phyloP scores from a whole-genome alignment of 148 eudicot genomes.

The Rhododendron vialii region DNA sequence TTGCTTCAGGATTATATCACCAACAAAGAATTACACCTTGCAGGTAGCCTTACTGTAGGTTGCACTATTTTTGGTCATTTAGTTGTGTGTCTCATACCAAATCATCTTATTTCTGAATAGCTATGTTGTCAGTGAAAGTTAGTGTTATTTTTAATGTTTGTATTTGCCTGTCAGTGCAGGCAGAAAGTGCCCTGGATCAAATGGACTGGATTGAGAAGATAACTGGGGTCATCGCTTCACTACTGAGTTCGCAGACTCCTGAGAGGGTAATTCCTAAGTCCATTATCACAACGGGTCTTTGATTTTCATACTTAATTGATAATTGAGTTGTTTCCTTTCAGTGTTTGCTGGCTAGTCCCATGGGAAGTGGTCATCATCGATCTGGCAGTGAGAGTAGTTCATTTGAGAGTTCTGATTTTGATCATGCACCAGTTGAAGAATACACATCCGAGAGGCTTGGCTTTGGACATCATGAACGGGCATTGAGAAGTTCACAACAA shows the following conservation, averaged over 20 bases:
- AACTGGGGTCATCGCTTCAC: conserved; percentile 95
- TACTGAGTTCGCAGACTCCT: conserved; percentile 92
- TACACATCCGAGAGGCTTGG: conserved; percentile 63
- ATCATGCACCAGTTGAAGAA: conserved; percentile 68
- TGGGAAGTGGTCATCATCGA: conserved; percentile 82
- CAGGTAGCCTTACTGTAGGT: conserved; percentile 47
- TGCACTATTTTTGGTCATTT: conserved; percentile 3
- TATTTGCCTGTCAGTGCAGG: conserved; percentile 47
- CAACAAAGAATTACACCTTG: conserved; percentile 91
- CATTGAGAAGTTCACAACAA: conserved; percentile 57
- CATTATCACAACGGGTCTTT: conserved; percentile 3
- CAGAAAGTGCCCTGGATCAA: conserved; percentile 97
- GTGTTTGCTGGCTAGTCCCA: conserved; percentile 69
- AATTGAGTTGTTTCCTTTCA: conserved; percentile 29
- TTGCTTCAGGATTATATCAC: conserved; percentile 97
- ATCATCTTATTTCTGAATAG: not conserved
- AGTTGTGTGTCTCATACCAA: not conserved
- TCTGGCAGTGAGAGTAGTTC: conserved; percentile 99
- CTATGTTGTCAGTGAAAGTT: conserved; percentile 1
- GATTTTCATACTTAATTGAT: conserved; percentile 10
- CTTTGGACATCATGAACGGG: conserved; percentile 60
- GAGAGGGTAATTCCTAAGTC: conserved; percentile 63
- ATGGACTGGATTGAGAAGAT: conserved; percentile 99
- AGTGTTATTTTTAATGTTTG: conserved; percentile 3
- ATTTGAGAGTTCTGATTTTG: conserved; percentile 87